Base-by-base conservation (phyloP, 2,329 filamentous ascomycete genomes). In the Pestalotiopsis sp. region DNA sequence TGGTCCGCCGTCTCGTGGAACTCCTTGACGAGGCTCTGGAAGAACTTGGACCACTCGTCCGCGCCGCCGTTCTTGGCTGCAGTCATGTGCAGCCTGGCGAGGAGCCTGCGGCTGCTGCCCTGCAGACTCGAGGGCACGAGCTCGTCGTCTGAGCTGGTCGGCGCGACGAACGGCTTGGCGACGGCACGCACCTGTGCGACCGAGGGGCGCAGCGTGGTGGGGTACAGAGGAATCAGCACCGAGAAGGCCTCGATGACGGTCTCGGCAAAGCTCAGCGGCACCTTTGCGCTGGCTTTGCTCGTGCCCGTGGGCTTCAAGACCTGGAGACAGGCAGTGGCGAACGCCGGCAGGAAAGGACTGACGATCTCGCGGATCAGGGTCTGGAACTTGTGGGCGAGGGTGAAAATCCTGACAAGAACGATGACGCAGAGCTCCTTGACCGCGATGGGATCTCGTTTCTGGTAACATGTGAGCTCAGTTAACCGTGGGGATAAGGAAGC, bases 331-430 rank as follows among this genome's bases (percentile, higher is more conserved):
- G 91, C 86, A 0, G 88, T 90, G 60, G 95, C 86, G 75, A 95
- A 97, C 1, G 87, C 82, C 1, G 93, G 90, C 23, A 98, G 82
- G 3, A 90, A 93, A 2, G 94, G 94, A 0, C 94, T 97, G 1
- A 93, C 95, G 70, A 98, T 93, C 77, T 98, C 95, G 74, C 95
- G 88, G 59, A 95, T 86, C 66, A 98, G 84, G 9, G 93, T 96
- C 69, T 92, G 93, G 76, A 94, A 94, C 49, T 91, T 89, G 76
- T 94, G 93, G 55, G 95, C 92, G 45, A 96, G 87, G 73, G 90
- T 87, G 81, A 96, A 98, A 73, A 98, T 94, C 75, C 92, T 91
- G 23, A 93, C 92, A 70, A 98, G 83, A 14, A 93, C 89, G 70
- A 96, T 87, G 64, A 97, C 84, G 72, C 89, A 89, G 69, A 98